Evolutionary conservation across 2,329 filamentous ascomycete genomes (phyloP).

Genomic region (Emmonsiellopsis sp.): DNA sequence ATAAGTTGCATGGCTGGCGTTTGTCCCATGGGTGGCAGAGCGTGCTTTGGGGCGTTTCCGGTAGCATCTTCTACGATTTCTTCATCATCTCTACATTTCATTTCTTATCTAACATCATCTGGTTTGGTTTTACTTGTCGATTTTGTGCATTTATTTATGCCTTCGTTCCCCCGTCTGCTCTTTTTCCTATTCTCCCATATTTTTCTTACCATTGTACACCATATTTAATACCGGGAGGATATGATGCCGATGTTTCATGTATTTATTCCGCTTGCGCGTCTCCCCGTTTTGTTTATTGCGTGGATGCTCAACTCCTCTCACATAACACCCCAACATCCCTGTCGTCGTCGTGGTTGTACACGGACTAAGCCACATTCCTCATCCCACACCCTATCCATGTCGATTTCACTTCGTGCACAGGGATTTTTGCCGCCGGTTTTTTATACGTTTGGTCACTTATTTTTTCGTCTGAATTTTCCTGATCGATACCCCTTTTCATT

Average conservation of each 20-base stretch:
- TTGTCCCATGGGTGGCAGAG: constrained; percentile 1
- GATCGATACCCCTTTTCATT: not conserved
- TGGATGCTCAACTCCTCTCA: too few species aligned
- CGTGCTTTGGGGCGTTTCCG: not conserved
- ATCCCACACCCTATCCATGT: not conserved
- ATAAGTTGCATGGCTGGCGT: constrained; percentile 4
- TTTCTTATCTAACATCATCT: not conserved
- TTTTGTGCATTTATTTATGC: not conserved
- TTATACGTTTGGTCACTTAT: not conserved
- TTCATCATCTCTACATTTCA: not conserved
- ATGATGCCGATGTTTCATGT: not conserved
- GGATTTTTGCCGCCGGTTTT: not conserved
- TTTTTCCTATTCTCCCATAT: not conserved
- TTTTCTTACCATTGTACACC: not conserved
- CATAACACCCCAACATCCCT: too few species aligned
- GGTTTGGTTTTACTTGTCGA: not conserved
- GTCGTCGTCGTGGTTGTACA: not conserved
- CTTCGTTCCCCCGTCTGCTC: not conserved
- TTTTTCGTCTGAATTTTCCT: not conserved
- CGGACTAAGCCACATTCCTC: not conserved
- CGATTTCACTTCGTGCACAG: not conserved
- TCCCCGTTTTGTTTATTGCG: not conserved
- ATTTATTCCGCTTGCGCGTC: not conserved
- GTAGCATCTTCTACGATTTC: not conserved
- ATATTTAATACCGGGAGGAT: constrained; percentile 1